These are phyloP conservation scores for Boletus reticulatus DNA, from an alignment of 768 basidiomycete genomes.

Conservation along the genomic window DNA sequence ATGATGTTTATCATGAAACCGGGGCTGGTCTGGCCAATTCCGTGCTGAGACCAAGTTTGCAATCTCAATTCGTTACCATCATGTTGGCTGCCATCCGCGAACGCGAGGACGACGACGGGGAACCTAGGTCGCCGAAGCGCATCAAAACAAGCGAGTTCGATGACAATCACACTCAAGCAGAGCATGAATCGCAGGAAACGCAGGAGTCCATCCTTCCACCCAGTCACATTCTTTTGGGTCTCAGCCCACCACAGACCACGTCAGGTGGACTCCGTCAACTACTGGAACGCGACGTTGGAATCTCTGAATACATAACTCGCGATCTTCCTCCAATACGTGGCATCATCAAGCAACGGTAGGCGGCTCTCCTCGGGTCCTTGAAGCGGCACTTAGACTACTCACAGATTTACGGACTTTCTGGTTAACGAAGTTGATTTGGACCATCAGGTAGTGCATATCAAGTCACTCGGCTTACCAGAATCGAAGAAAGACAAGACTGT, in stretches of 20 bases:
- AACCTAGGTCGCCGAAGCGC: constrained; percentile 40
- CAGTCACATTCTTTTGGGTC: constrained; percentile 68
- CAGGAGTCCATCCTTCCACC: constrained; percentile 55
- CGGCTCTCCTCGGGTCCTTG: neutral
- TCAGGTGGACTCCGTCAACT: constrained; percentile 57
- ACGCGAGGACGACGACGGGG: constrained; percentile 47
- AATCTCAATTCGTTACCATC: neutral
- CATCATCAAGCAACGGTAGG: constrained; percentile 95
- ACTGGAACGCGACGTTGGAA: constrained; percentile 82
- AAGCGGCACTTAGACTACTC: neutral
- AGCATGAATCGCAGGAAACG: neutral
- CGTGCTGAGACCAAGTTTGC: neutral
- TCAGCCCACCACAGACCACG: constrained; percentile 47
- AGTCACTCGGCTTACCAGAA: constrained; percentile 71
- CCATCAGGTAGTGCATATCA: constrained; percentile 76
- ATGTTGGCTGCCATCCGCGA: constrained; percentile 41
- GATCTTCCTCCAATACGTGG: constrained; percentile 75
- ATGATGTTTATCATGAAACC: constrained; percentile 12
- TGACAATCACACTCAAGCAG: constrained; percentile 4
- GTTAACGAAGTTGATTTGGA: constrained; percentile 89
- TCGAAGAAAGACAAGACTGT: constrained; percentile 39
- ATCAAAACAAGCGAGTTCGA: constrained; percentile 31
- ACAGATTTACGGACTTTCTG: constrained; percentile 94
- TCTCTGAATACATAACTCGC: constrained; percentile 78
- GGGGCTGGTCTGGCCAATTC: neutral